Evolutionary conservation across 805 yeast genomes (phyloP), one percentile per base, ranked within the genome.

Genomic region (Cyberlindnera mississippiensis): DNA sequence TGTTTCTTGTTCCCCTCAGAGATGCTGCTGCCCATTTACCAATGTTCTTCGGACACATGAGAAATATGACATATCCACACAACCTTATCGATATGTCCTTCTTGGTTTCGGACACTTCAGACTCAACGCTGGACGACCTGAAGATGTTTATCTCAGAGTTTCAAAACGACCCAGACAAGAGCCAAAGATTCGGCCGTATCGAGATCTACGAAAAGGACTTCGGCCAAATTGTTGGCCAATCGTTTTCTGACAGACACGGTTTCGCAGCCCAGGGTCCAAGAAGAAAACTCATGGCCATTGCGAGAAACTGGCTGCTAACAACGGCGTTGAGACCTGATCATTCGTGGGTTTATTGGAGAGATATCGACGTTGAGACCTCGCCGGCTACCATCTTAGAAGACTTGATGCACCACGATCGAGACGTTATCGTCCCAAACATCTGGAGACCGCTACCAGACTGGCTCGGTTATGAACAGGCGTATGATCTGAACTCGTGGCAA

Each of bases 311-410:
- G 98, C 68, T 91, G 33, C 77, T 89, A 59, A 69, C 91, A 1
- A 88, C 84, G 6, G 95, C 96, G 2, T 63, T 91, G 37, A 82
- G 81, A 61, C 97, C 98, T 1, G 81, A 91, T 61, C 98, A 91
- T 61, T 80, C 95, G 7, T 89, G 90, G 85, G 96, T 91, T 7
- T 89, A 90, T 62, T 91, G 98, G 98, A 73, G 98, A 64, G 98
- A 91, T 67, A 96, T 93, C 11, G 98, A 91, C 63, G 96, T 91
- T n/a, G 96, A 90, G 61, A 81, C 90, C 0, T 79, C 84, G 24
- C 95, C 96, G 4, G 73, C 81, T 1, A 82, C 96, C 1, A 78
- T 90, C 46, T 63, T 90, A 48, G 96, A 90, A 63, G 97, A 90
- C 64, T 69, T 90, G 54, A 91, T 91, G 97, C 85, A 78, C 55